A percentile compares a stretch with the other conserved stretches of the same genome.
phyloP scores from a whole-genome alignment of 495 filamentous ascomycete genomes.

The Bacidia gigantensis region DNA sequence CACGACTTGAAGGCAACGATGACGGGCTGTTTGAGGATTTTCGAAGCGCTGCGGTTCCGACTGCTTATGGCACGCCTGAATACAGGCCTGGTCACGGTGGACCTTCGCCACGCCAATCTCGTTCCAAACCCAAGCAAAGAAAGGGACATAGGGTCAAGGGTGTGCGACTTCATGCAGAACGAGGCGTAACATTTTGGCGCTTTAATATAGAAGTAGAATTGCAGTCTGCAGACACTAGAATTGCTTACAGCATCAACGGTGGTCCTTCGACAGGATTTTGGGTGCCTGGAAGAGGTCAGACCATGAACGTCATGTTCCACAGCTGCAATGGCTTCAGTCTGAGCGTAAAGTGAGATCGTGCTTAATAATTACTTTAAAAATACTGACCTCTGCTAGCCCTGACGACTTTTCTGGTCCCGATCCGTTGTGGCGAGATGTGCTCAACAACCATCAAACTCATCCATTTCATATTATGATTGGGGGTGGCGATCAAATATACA shows the following conservation, averaged over 20 bases:
- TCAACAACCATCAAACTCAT: constrained; percentile 80
- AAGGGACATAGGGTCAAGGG: constrained; percentile 67
- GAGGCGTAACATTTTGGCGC: constrained; percentile 88
- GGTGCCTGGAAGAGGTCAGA: constrained; percentile 73
- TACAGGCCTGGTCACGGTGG: constrained; percentile 31
- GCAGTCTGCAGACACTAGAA: constrained; percentile 54
- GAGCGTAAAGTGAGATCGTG: constrained; percentile 42
- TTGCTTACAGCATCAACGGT: constrained; percentile 90
- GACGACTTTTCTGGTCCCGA: constrained; percentile 78
- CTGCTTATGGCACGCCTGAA: constrained; percentile 27
- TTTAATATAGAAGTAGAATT: constrained; percentile 92
- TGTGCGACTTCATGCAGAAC: constrained; percentile 69
- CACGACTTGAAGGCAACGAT: constrained; percentile 52
- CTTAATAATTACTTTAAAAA: not conserved
- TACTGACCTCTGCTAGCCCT: constrained; percentile 22
- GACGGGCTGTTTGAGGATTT: constrained; percentile 62
- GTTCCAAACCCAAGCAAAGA: constrained; percentile 24
- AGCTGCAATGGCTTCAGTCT: constrained; percentile 92
- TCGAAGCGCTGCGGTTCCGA: constrained; percentile 27
- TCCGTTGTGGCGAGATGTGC: constrained; percentile 89
- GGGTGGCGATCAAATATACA: constrained; percentile 95
- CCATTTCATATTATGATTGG: constrained; percentile 99
- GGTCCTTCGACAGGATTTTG: constrained; percentile 86
- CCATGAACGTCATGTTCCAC: constrained; percentile 98
- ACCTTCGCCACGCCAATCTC: constrained; percentile 22